Percentiles rank a stretch among this genome's conserved stretches.
Conservation (phyloP, 1,284 basidiomycete genomes). For the Meripilus lineatus region DNA sequence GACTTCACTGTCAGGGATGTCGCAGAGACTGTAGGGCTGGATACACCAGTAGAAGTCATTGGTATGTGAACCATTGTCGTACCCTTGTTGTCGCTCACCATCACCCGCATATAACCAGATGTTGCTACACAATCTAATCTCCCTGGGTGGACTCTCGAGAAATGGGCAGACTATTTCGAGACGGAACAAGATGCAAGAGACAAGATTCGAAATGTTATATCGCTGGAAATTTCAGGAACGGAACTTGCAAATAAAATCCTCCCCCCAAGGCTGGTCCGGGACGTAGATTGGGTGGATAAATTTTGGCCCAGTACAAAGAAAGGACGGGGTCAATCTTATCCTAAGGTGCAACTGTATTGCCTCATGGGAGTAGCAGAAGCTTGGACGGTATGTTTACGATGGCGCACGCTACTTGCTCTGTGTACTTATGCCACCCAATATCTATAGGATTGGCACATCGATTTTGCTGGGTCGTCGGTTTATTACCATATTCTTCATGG, state of each 20-base stretch:
- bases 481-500: conserved; percentile 89
- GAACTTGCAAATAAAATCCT: conserved; percentile 55
- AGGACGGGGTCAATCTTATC: conserved; percentile 74
- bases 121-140: conserved; percentile 79
- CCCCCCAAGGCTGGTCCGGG: conserved; percentile 82
- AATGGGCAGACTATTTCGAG: conserved; percentile 88
- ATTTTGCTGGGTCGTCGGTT: conserved; percentile 93
- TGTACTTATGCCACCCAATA: conserved; percentile 10
- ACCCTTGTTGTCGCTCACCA: conserved; percentile 3
- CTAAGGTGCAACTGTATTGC: conserved; percentile 95
- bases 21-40: conserved; percentile 72
- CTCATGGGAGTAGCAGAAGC: conserved; percentile 85
- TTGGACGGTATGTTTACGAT: conserved; percentile 72
- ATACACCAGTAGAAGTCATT: conserved; percentile 83
- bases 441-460: conserved; percentile 89
- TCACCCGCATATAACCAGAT: conserved; percentile 41
- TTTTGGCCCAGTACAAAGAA: conserved; percentile 82
- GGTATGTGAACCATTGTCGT: conserved; percentile 44
- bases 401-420: neutral
- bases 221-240: conserved; percentile 34
- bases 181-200: conserved; percentile 61
- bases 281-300: conserved; percentile 96
- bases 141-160: conserved; percentile 82
- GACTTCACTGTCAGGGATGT: conserved; percentile 76
- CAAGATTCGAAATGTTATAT: conserved; percentile 57